Conservation (phyloP, 768 basidiomycete species). For the Leccinum boreale region DNA sequence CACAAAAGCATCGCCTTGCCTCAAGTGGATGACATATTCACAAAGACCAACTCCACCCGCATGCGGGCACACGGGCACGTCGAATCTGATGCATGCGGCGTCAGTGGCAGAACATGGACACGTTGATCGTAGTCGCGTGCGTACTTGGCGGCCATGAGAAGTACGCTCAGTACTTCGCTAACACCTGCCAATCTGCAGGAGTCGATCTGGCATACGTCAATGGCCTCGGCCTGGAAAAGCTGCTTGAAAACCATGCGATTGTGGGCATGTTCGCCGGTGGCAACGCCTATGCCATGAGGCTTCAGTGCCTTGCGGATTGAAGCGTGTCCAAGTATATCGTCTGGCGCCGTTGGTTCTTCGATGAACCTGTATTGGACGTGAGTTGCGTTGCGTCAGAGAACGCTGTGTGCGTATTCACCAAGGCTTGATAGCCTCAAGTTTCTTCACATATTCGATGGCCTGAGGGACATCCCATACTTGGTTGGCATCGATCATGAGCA, state of each 20-base stretch:
- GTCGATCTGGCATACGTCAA: slow-evolving; percentile 95
- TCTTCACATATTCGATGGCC: slow-evolving; percentile 88
- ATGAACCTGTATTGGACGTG: slow-evolving; percentile 65
- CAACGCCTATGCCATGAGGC: slow-evolving; percentile 85
- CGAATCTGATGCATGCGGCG: slow-evolving; percentile 52
- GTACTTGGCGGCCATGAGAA: slow-evolving; percentile 91
- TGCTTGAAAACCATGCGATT: slow-evolving; percentile 98
- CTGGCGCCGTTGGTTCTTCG: slow-evolving; percentile 95
- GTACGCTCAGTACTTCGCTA: slow-evolving; percentile 88
- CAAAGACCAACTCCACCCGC: slow-evolving; percentile 95
- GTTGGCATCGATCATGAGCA: slow-evolving; percentile 97
- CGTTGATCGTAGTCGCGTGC: slow-evolving; percentile 13
- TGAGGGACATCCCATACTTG: slow-evolving; percentile 94
- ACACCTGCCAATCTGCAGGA: slow-evolving; percentile 92
- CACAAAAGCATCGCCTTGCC: slow-evolving; percentile 34
- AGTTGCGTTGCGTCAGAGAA: not conserved
- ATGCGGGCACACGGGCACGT: slow-evolving; percentile 91
- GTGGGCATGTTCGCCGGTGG: slow-evolving; percentile 96
- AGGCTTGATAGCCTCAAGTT: slow-evolving; percentile 76
- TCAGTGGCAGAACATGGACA: not conserved
- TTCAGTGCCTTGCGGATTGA: slow-evolving; percentile 80
- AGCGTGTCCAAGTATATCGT: slow-evolving; percentile 89
- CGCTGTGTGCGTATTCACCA: slow-evolving; percentile 49
- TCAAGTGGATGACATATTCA: slow-evolving; percentile 88
- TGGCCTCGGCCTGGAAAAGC: slow-evolving; percentile 85